These are phyloP conservation scores for Paradendryphiella salina DNA, from an alignment of 2,329 filamentous ascomycete species.

Conservation along the genomic window DNA sequence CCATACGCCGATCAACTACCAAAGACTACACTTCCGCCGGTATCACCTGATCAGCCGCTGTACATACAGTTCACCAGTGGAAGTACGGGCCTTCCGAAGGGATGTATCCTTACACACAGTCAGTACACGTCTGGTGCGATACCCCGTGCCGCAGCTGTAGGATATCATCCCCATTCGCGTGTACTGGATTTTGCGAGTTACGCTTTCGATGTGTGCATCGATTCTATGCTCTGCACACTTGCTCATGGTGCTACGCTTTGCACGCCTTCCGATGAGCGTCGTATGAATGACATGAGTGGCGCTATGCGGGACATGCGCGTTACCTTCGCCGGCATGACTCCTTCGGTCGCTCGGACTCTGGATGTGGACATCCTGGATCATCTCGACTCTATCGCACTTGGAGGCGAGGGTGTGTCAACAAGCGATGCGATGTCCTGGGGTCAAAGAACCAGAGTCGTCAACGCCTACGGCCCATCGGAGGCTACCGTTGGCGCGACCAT, in stretches of 20 bases:
- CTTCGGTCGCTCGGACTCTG: constrained; percentile 44
- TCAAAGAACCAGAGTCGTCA: constrained; percentile 41
- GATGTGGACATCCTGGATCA: constrained; percentile 45
- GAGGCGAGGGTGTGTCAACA: constrained; percentile 45
- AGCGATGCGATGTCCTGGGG: constrained; percentile 51
- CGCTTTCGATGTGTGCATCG: constrained; percentile 45
- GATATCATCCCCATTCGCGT: constrained; percentile 41
- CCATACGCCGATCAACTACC: constrained; percentile 37
- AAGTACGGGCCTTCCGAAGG: constrained; percentile 43
- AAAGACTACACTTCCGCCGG: constrained; percentile 29
- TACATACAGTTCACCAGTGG: constrained; percentile 47
- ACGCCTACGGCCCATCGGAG: constrained; percentile 45
- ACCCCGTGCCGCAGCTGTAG: constrained; percentile 37
- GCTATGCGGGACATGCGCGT: constrained; percentile 44
- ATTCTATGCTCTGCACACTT: constrained; percentile 44
- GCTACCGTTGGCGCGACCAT: constrained; percentile 43
- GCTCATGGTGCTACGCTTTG: constrained; percentile 43
- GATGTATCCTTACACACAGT: constrained; percentile 42
- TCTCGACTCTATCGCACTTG: constrained; percentile 51
- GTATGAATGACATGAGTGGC: constrained; percentile 54
- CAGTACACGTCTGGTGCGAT: constrained; percentile 44
- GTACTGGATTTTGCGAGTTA: constrained; percentile 46
- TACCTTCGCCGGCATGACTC: constrained; percentile 44
- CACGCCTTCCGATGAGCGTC: constrained; percentile 51
- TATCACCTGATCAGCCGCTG: constrained; percentile 31